These are phyloP conservation scores for Mayamaea pseudoterrestris DNA, from an alignment of 108 stramenopile species.

Conservation along the genomic window DNA sequence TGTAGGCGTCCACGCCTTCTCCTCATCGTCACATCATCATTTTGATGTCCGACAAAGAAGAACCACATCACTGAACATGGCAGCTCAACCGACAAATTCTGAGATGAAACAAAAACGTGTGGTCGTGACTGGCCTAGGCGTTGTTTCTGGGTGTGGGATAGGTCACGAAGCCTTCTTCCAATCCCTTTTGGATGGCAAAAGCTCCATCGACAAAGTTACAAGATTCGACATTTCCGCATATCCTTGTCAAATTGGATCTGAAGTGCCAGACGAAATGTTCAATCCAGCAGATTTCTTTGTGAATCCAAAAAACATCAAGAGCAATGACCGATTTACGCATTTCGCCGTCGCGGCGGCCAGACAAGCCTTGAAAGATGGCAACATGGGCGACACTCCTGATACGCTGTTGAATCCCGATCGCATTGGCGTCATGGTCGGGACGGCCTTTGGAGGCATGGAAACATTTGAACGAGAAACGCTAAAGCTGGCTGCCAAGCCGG, in stretches of 20 bases:
- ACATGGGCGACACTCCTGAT: conserved; percentile 67
- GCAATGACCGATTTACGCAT: conserved; percentile 93
- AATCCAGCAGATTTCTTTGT: conserved; percentile 69
- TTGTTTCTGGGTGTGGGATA: conserved; percentile 83
- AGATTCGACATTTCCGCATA: conserved; percentile 74
- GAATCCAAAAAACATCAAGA: conserved; percentile 81
- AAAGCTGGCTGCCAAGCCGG: conserved; percentile 71
- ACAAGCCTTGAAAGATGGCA: conserved; percentile 80
- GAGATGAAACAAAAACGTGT: conserved; percentile 52
- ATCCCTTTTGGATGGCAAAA: conserved; percentile 58
- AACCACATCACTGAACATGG: conserved; percentile 1
- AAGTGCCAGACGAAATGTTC: conserved; percentile 82
- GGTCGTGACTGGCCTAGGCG: conserved; percentile 91
- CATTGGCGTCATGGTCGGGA: conserved; percentile 89
- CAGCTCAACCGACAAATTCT: too few relatives aligned
- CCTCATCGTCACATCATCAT: neutral
- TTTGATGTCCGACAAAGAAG: neutral
- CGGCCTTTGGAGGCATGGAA: conserved; percentile 92
- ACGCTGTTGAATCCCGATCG: conserved; percentile 61
- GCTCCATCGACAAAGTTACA: conserved; percentile 50
- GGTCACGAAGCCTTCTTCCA: conserved; percentile 79
- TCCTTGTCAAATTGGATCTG: conserved; percentile 81
- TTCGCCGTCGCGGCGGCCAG: conserved; percentile 87
- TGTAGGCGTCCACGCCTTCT: neutral
- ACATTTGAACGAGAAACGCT: conserved; percentile 88